Base-by-base conservation (phyloP, 129 eudicot species). In the Flaveria ramosissima region DNA sequence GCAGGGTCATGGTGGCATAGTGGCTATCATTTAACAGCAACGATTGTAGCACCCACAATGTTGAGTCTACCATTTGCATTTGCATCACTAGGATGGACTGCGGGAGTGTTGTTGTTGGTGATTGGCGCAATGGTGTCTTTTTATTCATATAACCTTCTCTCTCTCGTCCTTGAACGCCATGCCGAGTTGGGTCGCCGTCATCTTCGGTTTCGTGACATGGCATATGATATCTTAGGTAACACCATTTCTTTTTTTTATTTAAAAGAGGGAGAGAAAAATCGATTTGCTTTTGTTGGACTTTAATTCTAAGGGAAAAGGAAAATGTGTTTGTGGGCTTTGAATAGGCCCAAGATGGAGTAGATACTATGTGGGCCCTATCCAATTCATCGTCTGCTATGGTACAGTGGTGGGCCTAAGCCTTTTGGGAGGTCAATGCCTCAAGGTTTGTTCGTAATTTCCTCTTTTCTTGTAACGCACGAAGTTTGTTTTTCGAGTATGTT, bases 361-460 rank as follows among this genome's bases (percentile, higher is more conserved):
- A 65, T 93, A 87, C 57, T 89, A 80, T 57, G 97, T 93, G 21
- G 98, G 97, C 8, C 98, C 98, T 15, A 82, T 89, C 59, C 98
- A 89, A 56, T 89, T 90, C 79, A 66, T 77, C 61, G 91, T 89
- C 14, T 93, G 98, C 85, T 93, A 90, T 74, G 97, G 96, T 80
- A 86, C 89, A 36, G 98, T 93, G 23, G 88, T 93, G 39, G 96
- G 87, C 7, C 74, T 77, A 24, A 68, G 82, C 56, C 96, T 93
- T 88, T 72, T 93, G 72, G 98, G 98, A 64, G 98, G 98, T 24
- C 89, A 93, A 71, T 90, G 97, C 87, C 86, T 93, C 77, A 93
- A 93, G 98, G 98, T 93, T 19, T 32, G 56, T 52, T 42, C 21
- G 11, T 42, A 42, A 42, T 42, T 42, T 42, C 32, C 32, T 27